Evolutionary conservation across 352 stramenopile genomes (phyloP), one percentile per base, ranked within the genome.

Genomic region (Phytophthora ramorum): DNA sequence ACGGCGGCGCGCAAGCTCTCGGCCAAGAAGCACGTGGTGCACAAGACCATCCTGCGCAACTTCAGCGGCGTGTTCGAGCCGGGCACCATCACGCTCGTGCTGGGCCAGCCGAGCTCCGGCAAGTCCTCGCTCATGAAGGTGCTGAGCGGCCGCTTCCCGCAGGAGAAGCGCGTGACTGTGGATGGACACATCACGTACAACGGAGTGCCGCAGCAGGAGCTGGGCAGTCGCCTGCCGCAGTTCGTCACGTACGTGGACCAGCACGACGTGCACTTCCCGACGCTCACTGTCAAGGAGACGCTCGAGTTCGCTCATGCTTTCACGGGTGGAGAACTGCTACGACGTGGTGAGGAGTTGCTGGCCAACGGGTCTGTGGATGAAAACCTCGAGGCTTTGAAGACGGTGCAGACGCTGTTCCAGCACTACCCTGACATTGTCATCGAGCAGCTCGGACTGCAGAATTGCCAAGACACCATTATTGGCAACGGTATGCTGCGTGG

Each of bases 201-300:
- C 38, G 66, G 62, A 17, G 62, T 70, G 35, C 44, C 26, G 17
- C 66, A 69, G 30, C 17, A 49, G 3, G 54, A 70, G 13, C 14
- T 70, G 5, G 28, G 35, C 17, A 69, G 73, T 24, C 60, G 60
- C 0, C 43, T 90, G 17, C 78, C 78, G 13, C 76, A 87, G 63
- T 79, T 83, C 50, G 72, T 74, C 20, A 47, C 65, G 14, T 87
- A 88, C 53, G 75, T 90, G 37, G 75, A 66, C 14, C 77, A 87
- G 49, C 61, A 67, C 26, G 73, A 89, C 43, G 55, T 76, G 24
- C 77, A 86, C 41, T 83, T 81, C 63, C 75, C 79, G 14, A 80
- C 66, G 46, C 46, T 71, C 13, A 97, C 92, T 12, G 91, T 98
- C 0, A 75, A 88, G 50, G 93, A 75, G 53, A 76, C 68, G 47